Conservation (phyloP, 352 stramenopile species). For the Discostella stelligera region DNA sequence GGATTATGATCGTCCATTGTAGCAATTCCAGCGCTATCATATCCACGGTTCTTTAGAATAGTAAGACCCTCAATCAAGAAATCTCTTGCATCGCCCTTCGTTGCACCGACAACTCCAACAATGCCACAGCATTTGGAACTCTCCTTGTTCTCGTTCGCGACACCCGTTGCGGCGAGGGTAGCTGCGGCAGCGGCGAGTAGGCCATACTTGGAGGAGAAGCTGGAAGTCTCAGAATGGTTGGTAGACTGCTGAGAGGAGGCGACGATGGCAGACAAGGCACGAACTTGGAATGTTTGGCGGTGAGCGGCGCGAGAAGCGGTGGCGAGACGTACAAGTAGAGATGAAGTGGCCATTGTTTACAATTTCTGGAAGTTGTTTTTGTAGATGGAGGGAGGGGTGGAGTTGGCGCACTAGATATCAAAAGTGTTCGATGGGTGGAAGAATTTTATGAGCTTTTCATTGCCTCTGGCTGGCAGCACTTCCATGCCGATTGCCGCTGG, state of each 20-base stretch:
- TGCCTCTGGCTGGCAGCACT: neutral
- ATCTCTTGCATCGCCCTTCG: constrained; percentile 53
- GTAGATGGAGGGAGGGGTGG: neutral
- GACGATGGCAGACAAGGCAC: constrained; percentile 9
- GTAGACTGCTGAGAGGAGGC: constrained; percentile 5
- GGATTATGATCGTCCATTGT: constrained; percentile 75
- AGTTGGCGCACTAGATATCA: neutral
- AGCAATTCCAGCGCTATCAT: constrained; percentile 96
- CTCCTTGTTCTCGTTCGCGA: constrained; percentile 9
- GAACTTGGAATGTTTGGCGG: constrained; percentile 15
- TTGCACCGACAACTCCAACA: constrained; percentile 70
- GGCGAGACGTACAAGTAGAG: constrained; percentile 25
- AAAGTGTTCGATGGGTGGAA: neutral
- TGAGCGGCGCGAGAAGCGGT: constrained; percentile 13
- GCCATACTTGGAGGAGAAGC: constrained; percentile 13
- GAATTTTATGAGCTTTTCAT: neutral
- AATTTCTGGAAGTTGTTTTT: neutral
- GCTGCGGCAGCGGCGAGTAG: constrained; percentile 21
- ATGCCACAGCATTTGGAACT: constrained; percentile 77
- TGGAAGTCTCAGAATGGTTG: neutral
- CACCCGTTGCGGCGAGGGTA: neutral
- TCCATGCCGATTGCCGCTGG: neutral
- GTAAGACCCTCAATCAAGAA: constrained; percentile 85
- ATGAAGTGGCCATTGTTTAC: constrained; percentile 30
- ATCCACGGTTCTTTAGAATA: constrained; percentile 92